These are phyloP conservation scores for Thelonectria discophora DNA, from an alignment of 2,329 filamentous ascomycete genomes.

Conservation along the genomic window DNA sequence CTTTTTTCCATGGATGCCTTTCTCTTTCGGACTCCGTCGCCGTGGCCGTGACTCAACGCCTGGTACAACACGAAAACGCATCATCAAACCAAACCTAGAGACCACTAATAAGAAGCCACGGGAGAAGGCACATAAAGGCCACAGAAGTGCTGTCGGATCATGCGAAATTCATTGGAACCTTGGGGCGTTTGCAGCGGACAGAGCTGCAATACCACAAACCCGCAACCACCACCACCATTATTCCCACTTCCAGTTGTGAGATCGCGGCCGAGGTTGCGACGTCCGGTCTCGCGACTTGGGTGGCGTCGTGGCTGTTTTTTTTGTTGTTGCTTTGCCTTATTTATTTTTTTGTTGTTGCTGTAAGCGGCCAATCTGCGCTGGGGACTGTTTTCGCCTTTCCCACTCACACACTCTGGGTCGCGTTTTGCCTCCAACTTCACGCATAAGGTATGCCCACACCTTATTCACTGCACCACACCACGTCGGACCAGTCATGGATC, in stretches of 20 bases:
- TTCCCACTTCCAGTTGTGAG: neutral
- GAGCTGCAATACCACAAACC: neutral
- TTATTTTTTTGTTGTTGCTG: neutral
- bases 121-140: no score
- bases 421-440: neutral
- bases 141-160: no score
- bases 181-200: no score
- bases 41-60: neutral
- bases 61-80: neutral
- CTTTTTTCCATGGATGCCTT: neutral
- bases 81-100: neutral
- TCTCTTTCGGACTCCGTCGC: neutral
- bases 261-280: neutral
- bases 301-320: neutral
- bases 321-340: neutral
- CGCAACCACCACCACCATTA: neutral
- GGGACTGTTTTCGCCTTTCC: neutral
- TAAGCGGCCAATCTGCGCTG: neutral
- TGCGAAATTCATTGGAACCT: no score
- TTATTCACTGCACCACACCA: neutral
- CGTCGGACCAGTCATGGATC: neutral
- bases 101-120: no score
- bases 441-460: no score
- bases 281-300: neutral
- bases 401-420: neutral